A percentile compares a stretch with the other conserved stretches of the same genome.
Evolutionary conservation across 345 rosid genomes (phyloP).

Genomic region (Pistacia vera): DNA sequence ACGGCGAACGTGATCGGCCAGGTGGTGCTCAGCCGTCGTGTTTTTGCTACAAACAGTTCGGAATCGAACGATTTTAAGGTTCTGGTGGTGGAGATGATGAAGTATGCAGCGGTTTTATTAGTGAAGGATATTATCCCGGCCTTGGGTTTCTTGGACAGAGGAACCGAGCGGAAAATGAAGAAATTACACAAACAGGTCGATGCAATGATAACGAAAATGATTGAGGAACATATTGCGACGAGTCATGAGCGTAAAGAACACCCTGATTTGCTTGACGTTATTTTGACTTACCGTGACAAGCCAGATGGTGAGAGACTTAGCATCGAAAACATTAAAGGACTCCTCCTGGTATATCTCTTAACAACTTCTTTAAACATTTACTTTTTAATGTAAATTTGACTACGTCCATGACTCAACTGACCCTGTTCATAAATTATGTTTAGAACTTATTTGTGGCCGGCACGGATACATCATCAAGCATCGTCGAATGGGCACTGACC

Average conservation of each 20-base stretch:
- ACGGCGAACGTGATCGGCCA: conserved; percentile 64
- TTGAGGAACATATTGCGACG: conserved; percentile 43
- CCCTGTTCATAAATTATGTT: too few relatives aligned
- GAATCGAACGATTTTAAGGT: conserved; percentile 57
- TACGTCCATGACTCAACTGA: too few relatives aligned
- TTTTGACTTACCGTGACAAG: conserved; percentile 33
- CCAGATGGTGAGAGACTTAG: conserved; percentile 36
- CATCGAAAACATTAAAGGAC: conserved; percentile 52
- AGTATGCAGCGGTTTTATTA: conserved; percentile 46
- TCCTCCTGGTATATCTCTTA: conserved; percentile 42
- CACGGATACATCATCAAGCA: conserved; percentile 63
- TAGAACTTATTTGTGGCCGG: conserved; percentile 67
- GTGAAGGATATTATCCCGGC: conserved; percentile 52
- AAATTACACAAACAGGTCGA: conserved; percentile 49
- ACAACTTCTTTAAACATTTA: not conserved
- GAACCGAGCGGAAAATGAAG: conserved; percentile 61
- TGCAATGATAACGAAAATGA: conserved; percentile 45
- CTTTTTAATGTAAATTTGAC: too few relatives aligned
- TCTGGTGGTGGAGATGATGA: conserved; percentile 69
- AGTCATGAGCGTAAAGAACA: conserved; percentile 37
- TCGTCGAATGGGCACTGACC: conserved; percentile 58
- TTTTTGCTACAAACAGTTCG: conserved; percentile 43
- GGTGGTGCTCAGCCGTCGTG: conserved; percentile 44
- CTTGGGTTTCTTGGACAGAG: conserved; percentile 54
- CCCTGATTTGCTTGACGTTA: conserved; percentile 56